phyloP scores from a whole-genome alignment of 2,329 filamentous ascomycete genomes.

The Ophiostoma sp. region DNA sequence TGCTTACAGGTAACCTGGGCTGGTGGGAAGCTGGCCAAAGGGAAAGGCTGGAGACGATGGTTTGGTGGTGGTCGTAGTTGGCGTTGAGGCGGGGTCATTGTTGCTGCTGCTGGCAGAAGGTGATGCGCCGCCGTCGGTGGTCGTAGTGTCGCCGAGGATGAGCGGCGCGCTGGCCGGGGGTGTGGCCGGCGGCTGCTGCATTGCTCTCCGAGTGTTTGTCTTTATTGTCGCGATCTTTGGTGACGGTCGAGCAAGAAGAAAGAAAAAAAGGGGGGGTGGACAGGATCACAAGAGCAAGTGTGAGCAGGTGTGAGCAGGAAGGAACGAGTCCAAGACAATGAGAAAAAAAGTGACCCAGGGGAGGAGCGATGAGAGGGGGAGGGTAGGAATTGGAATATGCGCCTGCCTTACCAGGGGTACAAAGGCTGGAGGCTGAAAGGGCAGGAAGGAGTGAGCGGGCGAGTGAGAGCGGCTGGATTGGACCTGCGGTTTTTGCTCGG shows the following conservation, averaged over 20 bases:
- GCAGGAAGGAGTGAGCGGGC: neutral
- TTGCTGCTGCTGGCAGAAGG: neutral
- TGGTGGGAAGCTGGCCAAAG: conserved; percentile 16
- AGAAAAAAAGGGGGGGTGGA: neutral
- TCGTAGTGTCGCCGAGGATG: neutral
- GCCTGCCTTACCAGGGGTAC: conserved; percentile 12
- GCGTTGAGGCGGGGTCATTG: conserved; percentile 19
- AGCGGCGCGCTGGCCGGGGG: conserved; percentile 13
- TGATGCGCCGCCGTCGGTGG: neutral
- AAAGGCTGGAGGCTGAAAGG: neutral
- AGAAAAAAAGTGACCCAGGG: neutral
- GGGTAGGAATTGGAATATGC: neutral
- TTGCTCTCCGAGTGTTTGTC: neutral
- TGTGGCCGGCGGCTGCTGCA: conserved; percentile 4
- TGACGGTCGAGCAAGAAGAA: neutral
- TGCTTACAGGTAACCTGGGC: conserved; percentile 8
- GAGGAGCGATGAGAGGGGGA: neutral
- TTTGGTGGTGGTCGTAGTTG: neutral
- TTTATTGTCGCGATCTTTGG: neutral
- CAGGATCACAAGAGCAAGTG: neutral
- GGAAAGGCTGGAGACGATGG: neutral
- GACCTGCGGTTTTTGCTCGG: neutral
- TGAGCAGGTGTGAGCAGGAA: neutral
- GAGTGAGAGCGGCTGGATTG: neutral
- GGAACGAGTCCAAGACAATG: neutral